Base-by-base conservation (phyloP, 129 eudicot species). In the Saposhnikovia divaricata region DNA sequence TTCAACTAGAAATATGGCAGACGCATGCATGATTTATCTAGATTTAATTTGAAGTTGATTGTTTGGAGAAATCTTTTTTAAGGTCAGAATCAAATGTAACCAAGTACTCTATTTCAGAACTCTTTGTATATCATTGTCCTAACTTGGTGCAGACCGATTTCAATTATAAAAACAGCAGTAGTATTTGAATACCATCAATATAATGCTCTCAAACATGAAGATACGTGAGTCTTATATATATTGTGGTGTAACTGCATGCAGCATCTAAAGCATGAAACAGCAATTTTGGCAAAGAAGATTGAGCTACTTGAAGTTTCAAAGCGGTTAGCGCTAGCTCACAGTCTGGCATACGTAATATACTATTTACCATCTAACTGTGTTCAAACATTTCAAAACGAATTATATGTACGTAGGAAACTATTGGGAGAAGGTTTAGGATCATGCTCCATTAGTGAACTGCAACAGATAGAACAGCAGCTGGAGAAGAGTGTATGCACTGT, bases 201-300 rank as follows among this genome's bases (percentile, higher is more conserved):
- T 0, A 18, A 14, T 50, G 57, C 21, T 15, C 59, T 50, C 55
- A 50, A 44, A 51, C 59, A 51, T 51, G 59, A 51, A 51, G 23
- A 51, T 16, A 51, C n/a, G 2, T 3, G 14, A 12, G 55, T 31
- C 37, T 74, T 74, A 21, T 40, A 14, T 55, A 4, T 6, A 43
- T 37, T 39, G 13, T 82, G 46, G 31, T 66, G 31, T 46, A 37
- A 83, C 61, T 81, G 11, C 40, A 77, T 65, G 82, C 89, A 91
- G 98, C 88, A 90, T 75, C 81, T 94, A 84, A 90, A 90, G 89
- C 87, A 91, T 42, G 98, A 94, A 86, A 87, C 97, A 43, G 91
- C 96, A 83, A 74, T 78, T 75, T 74, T 95, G 91, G 79, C 89
- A 81, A 92, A 90, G 89, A 95, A 87, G 90, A 89, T 95, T 50